Conservation (phyloP, 1,139 yeast genomes). For the Blastobotrys raffinosifermentans region DNA sequence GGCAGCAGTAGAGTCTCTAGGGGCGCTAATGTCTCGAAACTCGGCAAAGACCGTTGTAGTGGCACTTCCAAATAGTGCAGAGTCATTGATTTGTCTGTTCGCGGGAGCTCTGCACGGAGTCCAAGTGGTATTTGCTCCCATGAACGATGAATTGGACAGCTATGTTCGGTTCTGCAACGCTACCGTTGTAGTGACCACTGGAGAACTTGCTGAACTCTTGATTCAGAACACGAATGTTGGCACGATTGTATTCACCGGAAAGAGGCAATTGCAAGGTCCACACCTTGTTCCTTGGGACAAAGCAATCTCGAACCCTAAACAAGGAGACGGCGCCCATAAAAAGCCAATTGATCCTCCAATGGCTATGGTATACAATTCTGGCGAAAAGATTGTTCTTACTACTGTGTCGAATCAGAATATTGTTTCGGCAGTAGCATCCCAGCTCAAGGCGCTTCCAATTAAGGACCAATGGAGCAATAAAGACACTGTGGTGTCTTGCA, state of each 20-base stretch:
- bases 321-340: slow-evolving; percentile 2
- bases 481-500: slow-evolving; percentile 30
- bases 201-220: slow-evolving; percentile 10
- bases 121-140: slow-evolving; percentile 13
- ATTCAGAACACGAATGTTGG: slow-evolving; percentile 6
- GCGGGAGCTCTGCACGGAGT: slow-evolving; percentile 14
- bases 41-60: slow-evolving; percentile 7
- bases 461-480: slow-evolving; percentile 26
- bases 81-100: slow-evolving; percentile 17
- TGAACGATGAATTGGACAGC: slow-evolving; percentile 4
- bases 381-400: slow-evolving; percentile 11
- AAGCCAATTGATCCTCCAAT: slow-evolving; percentile 9
- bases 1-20: neutral
- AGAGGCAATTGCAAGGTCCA: no score
- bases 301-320: no score
- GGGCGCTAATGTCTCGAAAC: slow-evolving; percentile 1
- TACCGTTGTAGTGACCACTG: slow-evolving; percentile 18
- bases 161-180: slow-evolving; percentile 14
- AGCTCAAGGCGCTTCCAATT: slow-evolving; percentile 30
- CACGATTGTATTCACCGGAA: neutral
- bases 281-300: no score
- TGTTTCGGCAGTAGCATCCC: slow-evolving; percentile 34
- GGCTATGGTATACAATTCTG: slow-evolving; percentile 3
- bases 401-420: slow-evolving; percentile 24
- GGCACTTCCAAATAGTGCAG: slow-evolving; percentile 22